Base-by-base conservation (phyloP, 1,284 basidiomycete species). In the Somion occarium region DNA sequence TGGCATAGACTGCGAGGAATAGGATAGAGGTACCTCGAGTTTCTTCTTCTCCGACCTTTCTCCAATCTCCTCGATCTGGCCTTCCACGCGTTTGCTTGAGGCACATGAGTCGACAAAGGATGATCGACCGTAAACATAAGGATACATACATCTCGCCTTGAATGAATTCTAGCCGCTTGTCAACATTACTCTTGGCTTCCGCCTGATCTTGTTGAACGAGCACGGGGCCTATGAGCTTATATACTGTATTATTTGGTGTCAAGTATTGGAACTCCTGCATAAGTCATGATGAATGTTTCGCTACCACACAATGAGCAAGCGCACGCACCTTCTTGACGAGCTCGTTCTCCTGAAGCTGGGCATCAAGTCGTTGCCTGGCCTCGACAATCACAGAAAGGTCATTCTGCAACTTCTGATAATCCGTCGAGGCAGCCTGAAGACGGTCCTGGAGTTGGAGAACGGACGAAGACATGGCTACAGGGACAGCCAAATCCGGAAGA, bases 161-260 rank as follows among this genome's bases (percentile, higher is more conserved):
- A 64, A 99, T 98, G 69, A 93, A 98, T 54, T 93, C 91, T 38
- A 99, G 71, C 4, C 96, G 83, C 53, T 92, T 98, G 56, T 93
- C 84, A 26, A 99, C 92, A 63, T 96, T 98, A 52, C 72, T 74
- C 64, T 89, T 91, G 9, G 96, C 96, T 60, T 98, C 97, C 3
- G 69, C 69, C 60, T 87, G 85, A 57, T 98, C 95, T 69, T 98
- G 96, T 61, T 88, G 84, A 5, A 98, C 83, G 20, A 99, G 79
- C 1, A 94, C 88, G 1, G 93, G 92, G 0, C 96, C 97, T 43
- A 97, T 80, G 44, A 93, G 82, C 72, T 99, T 99, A 76, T 88
- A 99, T 5, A 99, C 80, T 5, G 78, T 80, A 63, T 95, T 97
- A 57, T 85, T 80, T 1, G 83, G 71, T 45, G 85, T 88, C 51